These are phyloP conservation scores for Xylariaceae sp. DNA, from an alignment of 2,329 filamentous ascomycete species.

Conservation along the genomic window DNA sequence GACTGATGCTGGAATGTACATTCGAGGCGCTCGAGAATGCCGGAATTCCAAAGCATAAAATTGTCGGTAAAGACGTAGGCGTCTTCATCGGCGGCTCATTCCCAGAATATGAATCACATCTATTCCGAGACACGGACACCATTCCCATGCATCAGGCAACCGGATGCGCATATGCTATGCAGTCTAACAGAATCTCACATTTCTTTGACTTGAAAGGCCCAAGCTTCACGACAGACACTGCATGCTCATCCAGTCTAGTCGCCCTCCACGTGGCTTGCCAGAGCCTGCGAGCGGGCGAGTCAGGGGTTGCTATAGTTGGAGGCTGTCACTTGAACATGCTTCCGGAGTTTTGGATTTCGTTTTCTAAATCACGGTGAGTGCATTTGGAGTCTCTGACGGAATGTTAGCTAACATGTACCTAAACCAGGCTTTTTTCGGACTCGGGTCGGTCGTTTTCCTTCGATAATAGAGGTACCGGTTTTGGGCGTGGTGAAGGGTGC, in stretches of 20 bases:
- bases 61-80: slow-evolving; percentile 44
- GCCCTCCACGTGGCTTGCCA: slow-evolving; percentile 48
- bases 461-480: slow-evolving; percentile 50
- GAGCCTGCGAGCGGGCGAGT: slow-evolving; percentile 43
- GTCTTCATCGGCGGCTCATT: slow-evolving; percentile 46
- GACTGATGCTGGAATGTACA: slow-evolving; percentile 47
- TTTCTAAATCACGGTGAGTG: slow-evolving; percentile 38
- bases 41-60: slow-evolving; percentile 42
- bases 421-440: slow-evolving; percentile 41
- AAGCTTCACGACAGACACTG: slow-evolving; percentile 48
- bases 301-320: slow-evolving; percentile 41
- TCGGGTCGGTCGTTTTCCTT: slow-evolving; percentile 49
- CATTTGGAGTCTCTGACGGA: slow-evolving; percentile 20
- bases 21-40: slow-evolving; percentile 52
- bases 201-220: slow-evolving; percentile 52
- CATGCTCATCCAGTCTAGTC: slow-evolving; percentile 47
- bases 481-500: slow-evolving; percentile 57
- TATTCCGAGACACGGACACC: slow-evolving; percentile 40
- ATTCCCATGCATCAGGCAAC: slow-evolving; percentile 50
- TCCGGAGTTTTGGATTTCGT: slow-evolving; percentile 43
- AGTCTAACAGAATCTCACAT: slow-evolving; percentile 51
- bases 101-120: slow-evolving; percentile 44
- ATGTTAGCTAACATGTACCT: slow-evolving; percentile 10
- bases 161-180: slow-evolving; percentile 45
- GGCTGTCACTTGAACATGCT: slow-evolving; percentile 44